Evolutionary conservation across 2,329 filamentous ascomycete species (phyloP).

Genomic region (Ophiostoma populinum): DNA sequence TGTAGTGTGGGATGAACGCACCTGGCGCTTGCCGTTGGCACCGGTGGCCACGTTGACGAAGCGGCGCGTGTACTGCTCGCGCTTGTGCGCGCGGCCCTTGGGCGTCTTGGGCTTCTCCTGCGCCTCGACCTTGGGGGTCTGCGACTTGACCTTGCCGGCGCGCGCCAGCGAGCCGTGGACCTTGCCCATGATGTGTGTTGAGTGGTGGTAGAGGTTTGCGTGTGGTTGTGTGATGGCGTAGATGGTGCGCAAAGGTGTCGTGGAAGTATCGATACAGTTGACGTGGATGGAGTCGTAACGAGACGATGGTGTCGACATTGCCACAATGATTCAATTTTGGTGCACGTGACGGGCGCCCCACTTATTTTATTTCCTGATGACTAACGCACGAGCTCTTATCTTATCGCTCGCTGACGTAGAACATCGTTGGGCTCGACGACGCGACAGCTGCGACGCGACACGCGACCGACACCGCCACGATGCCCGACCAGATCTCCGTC

Average conservation of each 20-base stretch:
- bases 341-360: too few relatives aligned
- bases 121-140: constrained; percentile 77
- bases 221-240: background rate
- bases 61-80: constrained; percentile 86
- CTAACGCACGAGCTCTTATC: constrained; percentile 1
- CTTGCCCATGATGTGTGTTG: constrained; percentile 11
- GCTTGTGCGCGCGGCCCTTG: constrained; percentile 96
- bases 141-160: constrained; percentile 88
- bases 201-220: background rate
- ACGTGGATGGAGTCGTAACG: background rate
- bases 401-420: background rate
- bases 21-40: constrained; percentile 92
- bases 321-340: too few relatives aligned
- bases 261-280: too few relatives aligned
- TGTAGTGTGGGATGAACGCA: constrained; percentile 24
- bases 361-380: background rate
- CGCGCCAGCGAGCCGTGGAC: constrained; percentile 13
- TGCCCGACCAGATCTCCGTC: constrained; percentile 39
- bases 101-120: constrained; percentile 95
- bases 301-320: background rate
- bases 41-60: constrained; percentile 94
- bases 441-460: too few relatives aligned
- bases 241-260: background rate
- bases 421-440: too few relatives aligned
- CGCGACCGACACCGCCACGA: constrained; percentile 7